Evolutionary conservation across 768 basidiomycete genomes (phyloP).

Genomic region (Chlorophyllum brunneum): DNA sequence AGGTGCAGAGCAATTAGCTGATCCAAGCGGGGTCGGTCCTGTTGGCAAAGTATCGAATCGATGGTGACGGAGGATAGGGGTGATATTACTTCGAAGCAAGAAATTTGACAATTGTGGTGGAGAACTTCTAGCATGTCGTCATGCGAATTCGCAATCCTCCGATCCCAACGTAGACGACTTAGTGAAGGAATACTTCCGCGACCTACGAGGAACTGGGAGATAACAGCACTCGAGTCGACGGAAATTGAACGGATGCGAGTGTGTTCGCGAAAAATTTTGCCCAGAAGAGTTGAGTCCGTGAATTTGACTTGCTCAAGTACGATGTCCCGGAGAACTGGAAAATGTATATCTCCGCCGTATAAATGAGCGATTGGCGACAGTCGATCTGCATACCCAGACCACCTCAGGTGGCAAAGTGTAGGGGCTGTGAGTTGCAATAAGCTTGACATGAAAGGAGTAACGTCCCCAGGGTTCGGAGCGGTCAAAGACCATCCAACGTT

Average conservation of each 20-base stretch:
- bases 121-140: conserved; percentile 21
- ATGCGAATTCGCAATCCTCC: background rate
- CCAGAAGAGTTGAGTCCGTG: conserved; percentile 9
- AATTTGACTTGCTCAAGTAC: conserved; percentile 15
- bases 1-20: conserved; percentile 24
- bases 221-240: conserved; percentile 9
- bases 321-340: conserved; percentile 20
- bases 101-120: conserved; percentile 22
- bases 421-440: conserved; percentile 12
- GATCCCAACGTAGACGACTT: conserved; percentile 20
- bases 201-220: background rate
- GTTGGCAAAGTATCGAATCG: conserved; percentile 12
- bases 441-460: conserved; percentile 8
- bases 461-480: background rate
- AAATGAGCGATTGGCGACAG: background rate
- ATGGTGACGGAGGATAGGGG: conserved; percentile 17
- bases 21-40: conserved; percentile 11
- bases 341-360: conserved; percentile 2
- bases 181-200: conserved; percentile 22
- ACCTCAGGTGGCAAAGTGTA: conserved; percentile 20
- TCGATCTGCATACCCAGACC: conserved; percentile 16
- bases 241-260: conserved; percentile 12
- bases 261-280: conserved; percentile 9
- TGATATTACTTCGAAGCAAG: conserved; percentile 17
- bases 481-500: conserved; percentile 12